Percentiles rank a stretch among this genome's conserved stretches.
phyloP scores from a whole-genome alignment of 164 flowering plant species.

The Stephania cephalantha region DNA sequence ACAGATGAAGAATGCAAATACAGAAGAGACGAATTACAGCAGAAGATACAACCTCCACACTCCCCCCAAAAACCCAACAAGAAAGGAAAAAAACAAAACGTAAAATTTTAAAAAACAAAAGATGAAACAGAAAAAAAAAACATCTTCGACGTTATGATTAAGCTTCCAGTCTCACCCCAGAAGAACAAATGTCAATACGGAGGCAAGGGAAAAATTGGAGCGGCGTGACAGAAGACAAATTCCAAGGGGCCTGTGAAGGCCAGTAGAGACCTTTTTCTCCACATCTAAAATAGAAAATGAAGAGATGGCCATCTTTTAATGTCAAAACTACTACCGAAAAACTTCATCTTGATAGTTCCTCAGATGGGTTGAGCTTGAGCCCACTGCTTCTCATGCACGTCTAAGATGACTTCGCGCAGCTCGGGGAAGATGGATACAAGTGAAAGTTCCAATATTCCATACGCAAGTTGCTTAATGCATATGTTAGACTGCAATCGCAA shows the following conservation, averaged over 20 bases:
- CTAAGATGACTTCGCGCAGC: conserved; percentile 53
- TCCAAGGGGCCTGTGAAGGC: neutral
- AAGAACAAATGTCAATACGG: neutral
- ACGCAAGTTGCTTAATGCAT: conserved; percentile 88
- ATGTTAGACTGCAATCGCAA: conserved; percentile 56
- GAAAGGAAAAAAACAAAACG: neutral
- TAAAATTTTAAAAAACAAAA: neutral
- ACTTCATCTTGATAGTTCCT: neutral
- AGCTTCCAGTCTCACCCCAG: neutral
- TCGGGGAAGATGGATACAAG: conserved; percentile 83
- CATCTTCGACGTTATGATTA: neutral
- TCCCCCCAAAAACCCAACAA: neutral
- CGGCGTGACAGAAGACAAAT: neutral
- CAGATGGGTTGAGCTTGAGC: conserved; percentile 22
- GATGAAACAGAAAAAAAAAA: neutral
- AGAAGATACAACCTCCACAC: neutral
- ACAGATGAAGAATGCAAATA: neutral
- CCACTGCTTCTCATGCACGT: conserved; percentile 42
- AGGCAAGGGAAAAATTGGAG: neutral
- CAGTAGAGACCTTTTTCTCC: neutral
- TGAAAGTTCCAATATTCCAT: conserved; percentile 62
- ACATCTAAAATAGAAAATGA: neutral
- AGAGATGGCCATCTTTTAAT: neutral
- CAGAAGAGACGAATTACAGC: neutral
- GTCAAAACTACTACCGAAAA: neutral